Evolutionary conservation across 495 filamentous ascomycete species (phyloP), one percentile per base, ranked within the genome.

Genomic region (Xylaria bambusicola): DNA sequence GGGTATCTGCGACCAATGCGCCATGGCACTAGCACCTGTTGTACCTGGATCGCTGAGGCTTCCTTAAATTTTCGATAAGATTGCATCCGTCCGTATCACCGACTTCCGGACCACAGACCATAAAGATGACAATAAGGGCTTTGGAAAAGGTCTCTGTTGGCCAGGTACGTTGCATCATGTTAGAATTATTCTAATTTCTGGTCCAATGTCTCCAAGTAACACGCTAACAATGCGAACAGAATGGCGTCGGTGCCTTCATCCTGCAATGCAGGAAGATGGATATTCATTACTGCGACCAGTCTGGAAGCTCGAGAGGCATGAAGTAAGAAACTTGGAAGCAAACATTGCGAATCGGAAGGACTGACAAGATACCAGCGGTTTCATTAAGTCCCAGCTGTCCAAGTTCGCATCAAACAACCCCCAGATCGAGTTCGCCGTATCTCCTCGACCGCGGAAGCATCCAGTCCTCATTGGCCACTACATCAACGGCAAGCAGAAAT

Each of bases 181-280:
- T 1, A 10, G 3, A 47, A 29, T 2, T 13, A 13, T 27, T n/a
- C 15, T 15, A 1, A 1, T 20, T 18, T 26, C 38, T 20, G 20
- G 20, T 35, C 6, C 15, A 18, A 17, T 13, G 23, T n/a, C n/a
- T n/a, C 40, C 20, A 10, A 33, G n/a, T 15, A 13, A 42, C 46
- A 26, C 44, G 18, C 46, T 57, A 45, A 60, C 20, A 17, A 57
- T 63, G 8, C 18, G 41, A 64, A 20, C 64, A 97, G 91, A 98
- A 98, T 76, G 94, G 94, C 80, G 84, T 97, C 64, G 94, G 92
- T 58, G 91, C 93, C 64, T 98, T 98, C 78, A 90, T 98, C 74
- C 82, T 96, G 59, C 93, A 96, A 84, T 98, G 94, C 84, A 96
- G 89, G 76, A 88, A 88, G 62, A 81, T 98, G 71, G 90, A 96